phyloP scores from a whole-genome alignment of 129 eudicot species.

The Scalesia atractyloides region DNA sequence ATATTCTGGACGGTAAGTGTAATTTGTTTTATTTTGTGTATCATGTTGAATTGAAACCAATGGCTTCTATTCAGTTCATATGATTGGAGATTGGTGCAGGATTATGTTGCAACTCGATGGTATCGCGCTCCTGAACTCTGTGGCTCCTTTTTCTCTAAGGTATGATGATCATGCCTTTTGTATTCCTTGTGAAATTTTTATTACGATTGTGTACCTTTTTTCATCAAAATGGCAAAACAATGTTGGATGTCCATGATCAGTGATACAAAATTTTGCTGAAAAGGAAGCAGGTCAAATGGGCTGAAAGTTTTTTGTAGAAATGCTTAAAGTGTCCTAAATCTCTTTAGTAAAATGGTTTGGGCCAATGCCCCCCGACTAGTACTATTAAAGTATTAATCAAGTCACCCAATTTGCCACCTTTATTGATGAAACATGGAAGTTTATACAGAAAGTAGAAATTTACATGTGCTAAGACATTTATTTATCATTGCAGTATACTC shows the following conservation, averaged over 20 bases:
- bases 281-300: background rate
- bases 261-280: background rate
- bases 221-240: background rate
- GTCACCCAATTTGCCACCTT: background rate
- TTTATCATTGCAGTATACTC: constrained; percentile 70
- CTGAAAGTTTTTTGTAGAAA: background rate
- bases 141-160: constrained; percentile 90
- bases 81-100: constrained; percentile 40
- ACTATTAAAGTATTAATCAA: no score
- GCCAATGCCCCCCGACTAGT: no score
- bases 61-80: constrained; percentile 13
- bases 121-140: constrained; percentile 95
- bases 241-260: background rate
- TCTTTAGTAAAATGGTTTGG: background rate
- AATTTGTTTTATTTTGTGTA: background rate
- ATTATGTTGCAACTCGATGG: constrained; percentile 92
- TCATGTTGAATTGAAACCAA: background rate
- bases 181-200: background rate
- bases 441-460: background rate
- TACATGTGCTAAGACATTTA: constrained; percentile 20
- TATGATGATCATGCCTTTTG: constrained; percentile 16
- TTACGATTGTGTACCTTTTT: background rate
- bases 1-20: constrained; percentile 70
- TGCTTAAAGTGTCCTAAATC: background rate
- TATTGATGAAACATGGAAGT: background rate